Conservation (phyloP, 2,329 filamentous ascomycete species). For the Monosporascus ibericus region DNA sequence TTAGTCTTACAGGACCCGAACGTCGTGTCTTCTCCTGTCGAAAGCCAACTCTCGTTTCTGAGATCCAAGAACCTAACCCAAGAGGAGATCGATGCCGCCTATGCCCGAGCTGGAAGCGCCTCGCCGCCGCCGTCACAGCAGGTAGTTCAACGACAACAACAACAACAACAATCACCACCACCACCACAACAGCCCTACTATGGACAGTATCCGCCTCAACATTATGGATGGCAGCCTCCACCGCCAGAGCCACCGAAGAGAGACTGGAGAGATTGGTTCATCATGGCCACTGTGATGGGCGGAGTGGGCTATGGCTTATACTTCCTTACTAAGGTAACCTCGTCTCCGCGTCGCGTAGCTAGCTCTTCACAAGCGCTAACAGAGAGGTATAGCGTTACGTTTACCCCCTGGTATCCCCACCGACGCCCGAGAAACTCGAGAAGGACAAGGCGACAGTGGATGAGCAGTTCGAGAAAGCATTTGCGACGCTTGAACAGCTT, state of each 20-base stretch:
- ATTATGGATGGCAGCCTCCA: slow-evolving; percentile 50
- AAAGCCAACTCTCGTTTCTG: slow-evolving; percentile 87
- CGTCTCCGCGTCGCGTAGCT: background rate
- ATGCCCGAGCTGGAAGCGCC: slow-evolving; percentile 60
- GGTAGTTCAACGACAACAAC: slow-evolving; percentile 30
- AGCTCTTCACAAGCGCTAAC: background rate
- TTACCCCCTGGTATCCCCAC: slow-evolving; percentile 82
- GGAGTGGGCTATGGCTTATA: slow-evolving; percentile 88
- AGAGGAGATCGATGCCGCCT: slow-evolving; percentile 83
- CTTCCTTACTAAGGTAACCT: slow-evolving; percentile 70
- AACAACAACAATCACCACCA: slow-evolving; percentile 36
- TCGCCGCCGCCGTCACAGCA: slow-evolving; percentile 34
- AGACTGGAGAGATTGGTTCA: slow-evolving; percentile 99
- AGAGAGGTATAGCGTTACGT: slow-evolving; percentile 69
- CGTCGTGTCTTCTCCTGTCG: slow-evolving; percentile 81
- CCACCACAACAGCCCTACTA: slow-evolving; percentile 32
- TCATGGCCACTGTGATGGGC: slow-evolving; percentile 94
- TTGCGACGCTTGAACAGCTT: slow-evolving; percentile 85
- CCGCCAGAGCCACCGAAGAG: slow-evolving; percentile 62
- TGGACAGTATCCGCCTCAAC: slow-evolving; percentile 41
- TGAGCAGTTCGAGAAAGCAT: slow-evolving; percentile 88
- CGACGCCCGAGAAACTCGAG: slow-evolving; percentile 87
- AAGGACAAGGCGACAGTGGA: slow-evolving; percentile 92
- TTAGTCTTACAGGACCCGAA: slow-evolving; percentile 90
- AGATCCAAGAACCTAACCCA: slow-evolving; percentile 96